phyloP scores from a whole-genome alignment of 78 protist genomes.

The Tieghemostelium lacteum region DNA sequence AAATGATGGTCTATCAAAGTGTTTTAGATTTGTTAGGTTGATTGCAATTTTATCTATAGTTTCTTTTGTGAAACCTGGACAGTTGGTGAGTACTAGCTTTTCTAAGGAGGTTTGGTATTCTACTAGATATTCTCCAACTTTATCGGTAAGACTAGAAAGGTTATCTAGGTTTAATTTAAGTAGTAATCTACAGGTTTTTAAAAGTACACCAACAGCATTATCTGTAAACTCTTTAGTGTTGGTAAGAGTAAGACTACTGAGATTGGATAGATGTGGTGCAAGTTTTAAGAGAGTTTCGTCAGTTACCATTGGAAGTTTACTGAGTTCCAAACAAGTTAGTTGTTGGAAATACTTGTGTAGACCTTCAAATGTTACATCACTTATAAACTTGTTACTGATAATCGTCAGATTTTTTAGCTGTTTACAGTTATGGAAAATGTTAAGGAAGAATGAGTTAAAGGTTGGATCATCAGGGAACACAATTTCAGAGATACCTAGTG shows the following conservation, averaged over 20 bases:
- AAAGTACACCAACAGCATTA: neutral
- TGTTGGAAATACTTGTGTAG: neutral
- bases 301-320: neutral
- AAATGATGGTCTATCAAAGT: too few species aligned
- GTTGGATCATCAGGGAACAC: neutral
- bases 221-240: neutral
- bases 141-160: neutral
- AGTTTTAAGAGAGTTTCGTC: constrained; percentile 4
- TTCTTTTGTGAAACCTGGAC: too few species aligned
- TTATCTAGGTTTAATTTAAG: neutral
- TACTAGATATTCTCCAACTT: neutral
- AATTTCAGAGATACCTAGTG: neutral
- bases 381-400: neutral
- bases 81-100: neutral
- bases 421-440: neutral
- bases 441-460: constrained; percentile 14
- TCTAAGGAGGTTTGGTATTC: neutral
- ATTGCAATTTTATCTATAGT: too few species aligned
- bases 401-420: neutral
- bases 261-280: constrained; percentile 17
- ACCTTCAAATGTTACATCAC: constrained; percentile 22
- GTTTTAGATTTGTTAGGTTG: too few species aligned
- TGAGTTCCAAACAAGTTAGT: neutral
- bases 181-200: neutral
- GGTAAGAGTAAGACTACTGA: neutral